Base-by-base conservation (phyloP, 192 early-diverging fungal genomes). In the Podila clonocystis region DNA sequence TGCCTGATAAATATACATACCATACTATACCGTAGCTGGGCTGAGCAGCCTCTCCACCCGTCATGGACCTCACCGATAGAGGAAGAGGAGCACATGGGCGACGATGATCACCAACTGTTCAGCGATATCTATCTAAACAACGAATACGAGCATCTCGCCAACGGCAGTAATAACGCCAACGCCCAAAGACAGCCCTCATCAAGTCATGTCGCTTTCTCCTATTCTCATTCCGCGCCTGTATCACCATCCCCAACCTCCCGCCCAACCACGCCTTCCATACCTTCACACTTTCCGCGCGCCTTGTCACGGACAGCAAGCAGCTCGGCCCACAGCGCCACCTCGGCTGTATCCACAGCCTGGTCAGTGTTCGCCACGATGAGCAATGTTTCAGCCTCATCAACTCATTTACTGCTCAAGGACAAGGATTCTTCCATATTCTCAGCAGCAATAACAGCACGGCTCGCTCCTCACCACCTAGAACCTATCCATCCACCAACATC, bases 311-410 rank as follows among this genome's bases (percentile, higher is more conserved):
- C 50, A 49, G 28, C 31, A 29, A 67, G 49, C 52, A 58, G 13
- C 62, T 34, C 20, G 20, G 20, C 20, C 62, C 34, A 55, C 50
- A 17, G 28, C 31, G 61, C 50, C 26, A 55, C 22, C 22, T 55
- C 52, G 24, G 52, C 52, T 55, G 52, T 22, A 9, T 55, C 52
- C 52, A 55, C 52, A 55, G 52, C 52, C 52, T 80, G 77, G 77
- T 80, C 77, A 9, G 65, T 80, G 60, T 80, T 80, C 65, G 77
- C 70, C 29, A 80, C 70, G 20, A 80, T 80, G 77, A 80, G 77
- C 62, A 80, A 73, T 29, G 70, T 80, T 24, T 73, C 77, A 8
- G 72, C 77, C 5, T 33, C 72, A 1, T 80, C 77, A n/a, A 36
- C 52, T 2, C 52, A 49, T 12, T 9, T 80, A 19, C 9, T 59